A percentile compares a stretch with the other conserved stretches of the same genome.
These are phyloP conservation scores for Piper longum DNA, from an alignment of 164 flowering plant genomes.

Conservation along the genomic window DNA sequence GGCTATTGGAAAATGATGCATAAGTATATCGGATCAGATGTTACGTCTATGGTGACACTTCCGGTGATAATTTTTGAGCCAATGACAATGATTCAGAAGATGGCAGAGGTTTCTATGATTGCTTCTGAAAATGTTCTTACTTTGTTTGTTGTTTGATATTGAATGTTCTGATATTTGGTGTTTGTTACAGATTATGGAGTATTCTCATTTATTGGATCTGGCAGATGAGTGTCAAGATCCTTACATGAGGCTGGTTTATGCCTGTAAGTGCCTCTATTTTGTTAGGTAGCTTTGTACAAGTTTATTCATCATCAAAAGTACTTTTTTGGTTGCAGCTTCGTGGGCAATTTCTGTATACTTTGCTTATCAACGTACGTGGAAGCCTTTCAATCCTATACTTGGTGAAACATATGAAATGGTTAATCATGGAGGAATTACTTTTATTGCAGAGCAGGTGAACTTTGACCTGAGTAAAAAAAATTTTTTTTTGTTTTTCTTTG, in stretches of 20 bases:
- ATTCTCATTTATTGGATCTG: slow-evolving; percentile 59
- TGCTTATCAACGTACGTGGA: slow-evolving; percentile 77
- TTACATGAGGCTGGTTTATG: slow-evolving; percentile 72
- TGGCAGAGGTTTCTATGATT: slow-evolving; percentile 62
- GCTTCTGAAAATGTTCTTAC: background rate
- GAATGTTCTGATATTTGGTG: slow-evolving; percentile 3
- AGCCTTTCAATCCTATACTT: slow-evolving; percentile 85
- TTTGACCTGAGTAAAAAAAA: background rate
- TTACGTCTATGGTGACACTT: slow-evolving; percentile 85
- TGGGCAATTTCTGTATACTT: slow-evolving; percentile 73
- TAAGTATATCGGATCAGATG: slow-evolving; percentile 71
- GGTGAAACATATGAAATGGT: slow-evolving; percentile 84
- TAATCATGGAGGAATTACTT: slow-evolving; percentile 60
- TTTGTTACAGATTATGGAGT: slow-evolving; percentile 65
- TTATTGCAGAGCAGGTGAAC: slow-evolving; percentile 66
- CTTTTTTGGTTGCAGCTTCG: slow-evolving; percentile 42
- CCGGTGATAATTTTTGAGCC: slow-evolving; percentile 87
- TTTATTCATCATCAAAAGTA: background rate
- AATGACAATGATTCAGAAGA: slow-evolving; percentile 81
- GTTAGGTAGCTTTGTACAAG: background rate
- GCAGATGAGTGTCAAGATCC: slow-evolving; percentile 95
- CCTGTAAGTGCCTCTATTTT: slow-evolving; percentile 30
- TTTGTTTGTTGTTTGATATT: background rate
- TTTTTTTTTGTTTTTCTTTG: too few relatives aligned
- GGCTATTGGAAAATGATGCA: slow-evolving; percentile 87